Evolutionary conservation across 192 early-diverging fungal genomes (phyloP).

Genomic region (Chytriomyces sp.): DNA sequence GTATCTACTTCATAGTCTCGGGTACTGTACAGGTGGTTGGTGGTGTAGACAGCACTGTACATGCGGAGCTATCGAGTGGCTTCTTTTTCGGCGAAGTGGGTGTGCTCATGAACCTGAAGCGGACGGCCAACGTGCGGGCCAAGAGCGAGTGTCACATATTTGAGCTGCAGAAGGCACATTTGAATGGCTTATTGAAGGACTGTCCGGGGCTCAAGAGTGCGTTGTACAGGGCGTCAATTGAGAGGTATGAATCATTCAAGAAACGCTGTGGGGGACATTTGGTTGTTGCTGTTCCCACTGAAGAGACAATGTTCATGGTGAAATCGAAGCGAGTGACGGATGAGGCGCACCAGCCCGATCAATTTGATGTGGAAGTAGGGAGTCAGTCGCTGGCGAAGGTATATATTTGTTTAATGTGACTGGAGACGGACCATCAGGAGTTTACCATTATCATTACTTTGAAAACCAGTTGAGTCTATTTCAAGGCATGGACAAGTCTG

Average conservation of each 20-base stretch:
- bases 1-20: conserved; percentile 47
- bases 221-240: conserved; percentile 43
- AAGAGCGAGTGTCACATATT: conserved; percentile 48
- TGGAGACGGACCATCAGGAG: not conserved
- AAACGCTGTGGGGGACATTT: too few species aligned
- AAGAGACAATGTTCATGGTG: not conserved
- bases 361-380: conserved; percentile 46
- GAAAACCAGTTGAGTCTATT: conserved; percentile 42
- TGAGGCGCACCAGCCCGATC: conserved; percentile 6
- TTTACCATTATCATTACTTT: not conserved
- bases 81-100: conserved; percentile 57
- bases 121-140: conserved; percentile 45
- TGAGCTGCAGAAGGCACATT: conserved; percentile 38
- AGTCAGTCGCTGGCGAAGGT: conserved; percentile 46
- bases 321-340: too few species aligned
- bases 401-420: not conserved
- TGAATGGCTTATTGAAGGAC: conserved; percentile 27
- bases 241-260: conserved; percentile 37
- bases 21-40: conserved; percentile 45
- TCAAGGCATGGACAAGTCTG: conserved; percentile 32
- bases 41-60: conserved; percentile 20
- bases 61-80: conserved; percentile 46
- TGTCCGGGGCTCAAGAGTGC: conserved; percentile 43
- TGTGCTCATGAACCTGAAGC: conserved; percentile 43
- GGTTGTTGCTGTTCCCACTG: too few species aligned